phyloP scores from a whole-genome alignment of 768 basidiomycete genomes.

The Kwoniella dendrophila region DNA sequence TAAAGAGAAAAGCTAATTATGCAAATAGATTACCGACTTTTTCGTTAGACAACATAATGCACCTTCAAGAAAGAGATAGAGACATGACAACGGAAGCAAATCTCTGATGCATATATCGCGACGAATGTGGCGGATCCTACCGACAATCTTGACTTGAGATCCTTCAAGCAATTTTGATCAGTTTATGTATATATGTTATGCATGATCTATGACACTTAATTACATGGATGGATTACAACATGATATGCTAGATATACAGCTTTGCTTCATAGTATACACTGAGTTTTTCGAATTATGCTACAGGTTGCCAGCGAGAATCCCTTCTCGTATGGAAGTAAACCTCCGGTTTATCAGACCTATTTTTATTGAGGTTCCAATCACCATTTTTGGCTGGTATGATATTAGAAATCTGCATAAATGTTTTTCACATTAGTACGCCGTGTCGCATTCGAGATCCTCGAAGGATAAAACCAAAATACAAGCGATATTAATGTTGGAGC shows the following conservation, averaged over 20 bases:
- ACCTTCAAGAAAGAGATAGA: slow-evolving; percentile 3
- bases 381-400: slow-evolving; percentile 67
- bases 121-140: no score
- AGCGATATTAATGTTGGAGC: no score
- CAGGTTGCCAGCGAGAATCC: slow-evolving; percentile 60
- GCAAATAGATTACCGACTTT: no score
- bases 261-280: neutral
- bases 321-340: slow-evolving; percentile 70
- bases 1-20: neutral
- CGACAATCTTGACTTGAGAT: no score
- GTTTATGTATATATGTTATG: no score
- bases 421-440: no score
- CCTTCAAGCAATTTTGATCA: no score
- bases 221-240: neutral
- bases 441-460: no score
- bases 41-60: no score
- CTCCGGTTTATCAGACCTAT: slow-evolving; percentile 61
- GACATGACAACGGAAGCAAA: slow-evolving; percentile 13
- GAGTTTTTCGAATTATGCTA: neutral
- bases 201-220: slow-evolving; percentile 1
- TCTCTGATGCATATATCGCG: no score
- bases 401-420: slow-evolving; percentile 67
- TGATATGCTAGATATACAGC: neutral
- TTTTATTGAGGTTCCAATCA: slow-evolving; percentile 68
- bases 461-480: no score